Evolutionary conservation across 1,284 basidiomycete species (phyloP), one percentile per base, ranked within the genome.

Genomic region (Cutaneotrichosporon sp.): DNA sequence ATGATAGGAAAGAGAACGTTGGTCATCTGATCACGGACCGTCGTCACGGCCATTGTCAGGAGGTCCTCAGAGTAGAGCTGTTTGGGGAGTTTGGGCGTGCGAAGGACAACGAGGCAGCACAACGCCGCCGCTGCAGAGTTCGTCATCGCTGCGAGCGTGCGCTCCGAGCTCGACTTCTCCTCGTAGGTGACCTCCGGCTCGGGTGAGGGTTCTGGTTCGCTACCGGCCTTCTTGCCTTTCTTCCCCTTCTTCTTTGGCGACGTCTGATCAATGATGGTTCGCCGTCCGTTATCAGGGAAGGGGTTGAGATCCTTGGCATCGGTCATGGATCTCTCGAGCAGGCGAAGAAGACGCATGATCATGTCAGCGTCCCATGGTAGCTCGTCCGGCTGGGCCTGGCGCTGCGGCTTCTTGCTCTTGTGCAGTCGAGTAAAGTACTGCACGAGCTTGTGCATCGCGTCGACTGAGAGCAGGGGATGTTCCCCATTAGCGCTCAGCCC

Each of bases 11-110:
- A 90, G 8, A 97, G 78, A 40, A 90, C 79, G 67, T 83, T 83
- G 1, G 83, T 83, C 21, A 97, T 81, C 55, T 87, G 84, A 54
- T 85, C 85, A 69, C 93, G 92, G 58, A 91, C 78, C 0, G 84
- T 79, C 36, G 77, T 78, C 8, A 97, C 79, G 67, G 90, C 91
- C 0, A 81, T 77, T 0, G 84, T 84, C 52, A 97, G 86, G 13
- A 92, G 77, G 68, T 97, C 93, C 69, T 97, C 93, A 0, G 92
- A 94, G 69, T 88, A 94, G 33, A 90, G 76, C 87, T 90, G 66
- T 68, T 91, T 91, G 3, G 87, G 82, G 44, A 94, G 74, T 22
- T 85, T 79, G 58, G 91, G 87, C 34, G 84, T 84, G 0, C 83
- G 82, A 14, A 96, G 79, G 8, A 94, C 72, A 0, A 84, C 81